These are phyloP conservation scores for Podospora appendiculata DNA, from an alignment of 495 filamentous ascomycete species.

Conservation along the genomic window DNA sequence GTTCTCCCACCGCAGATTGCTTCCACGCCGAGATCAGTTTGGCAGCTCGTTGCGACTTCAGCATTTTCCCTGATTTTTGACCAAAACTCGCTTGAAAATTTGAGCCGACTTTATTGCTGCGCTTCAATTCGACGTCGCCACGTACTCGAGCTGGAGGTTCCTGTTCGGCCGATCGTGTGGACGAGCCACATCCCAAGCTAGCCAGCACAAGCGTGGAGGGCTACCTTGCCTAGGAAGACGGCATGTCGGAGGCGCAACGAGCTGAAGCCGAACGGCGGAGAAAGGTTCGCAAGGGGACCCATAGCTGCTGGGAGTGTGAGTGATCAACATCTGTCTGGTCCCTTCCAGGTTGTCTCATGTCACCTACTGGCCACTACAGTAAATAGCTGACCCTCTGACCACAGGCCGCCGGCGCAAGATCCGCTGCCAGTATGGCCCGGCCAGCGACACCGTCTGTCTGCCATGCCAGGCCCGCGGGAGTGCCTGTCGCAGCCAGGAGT, in stretches of 20 bases:
- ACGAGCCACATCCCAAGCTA: not conserved
- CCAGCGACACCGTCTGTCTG: conserved; percentile 30
- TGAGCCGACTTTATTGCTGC: not conserved
- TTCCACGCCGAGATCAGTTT: not conserved
- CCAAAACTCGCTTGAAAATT: not conserved
- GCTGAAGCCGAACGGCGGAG: conserved; percentile 22
- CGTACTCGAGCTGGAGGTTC: not conserved
- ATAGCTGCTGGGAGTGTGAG: conserved; percentile 50
- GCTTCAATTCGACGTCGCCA: too few species aligned
- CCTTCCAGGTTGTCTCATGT: not conserved
- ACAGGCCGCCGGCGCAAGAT: conserved; percentile 40
- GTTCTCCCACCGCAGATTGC: not conserved
- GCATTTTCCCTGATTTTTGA: not conserved
- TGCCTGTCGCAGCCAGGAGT: conserved; percentile 44
- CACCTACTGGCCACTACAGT: not conserved
- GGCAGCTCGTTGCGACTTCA: not conserved
- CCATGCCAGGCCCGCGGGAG: conserved; percentile 41
- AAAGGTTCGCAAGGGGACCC: conserved; percentile 47
- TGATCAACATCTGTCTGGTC: conserved; percentile 2
- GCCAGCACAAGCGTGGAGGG: not conserved
- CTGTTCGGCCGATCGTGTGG: not conserved
- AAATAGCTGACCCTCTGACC: not conserved
- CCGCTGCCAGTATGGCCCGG: conserved; percentile 33
- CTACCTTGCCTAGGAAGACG: not conserved
- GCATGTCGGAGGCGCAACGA: not conserved